These are phyloP conservation scores for Chrysosporium keratinophilum DNA, from an alignment of 2,329 filamentous ascomycete genomes.

Conservation along the genomic window DNA sequence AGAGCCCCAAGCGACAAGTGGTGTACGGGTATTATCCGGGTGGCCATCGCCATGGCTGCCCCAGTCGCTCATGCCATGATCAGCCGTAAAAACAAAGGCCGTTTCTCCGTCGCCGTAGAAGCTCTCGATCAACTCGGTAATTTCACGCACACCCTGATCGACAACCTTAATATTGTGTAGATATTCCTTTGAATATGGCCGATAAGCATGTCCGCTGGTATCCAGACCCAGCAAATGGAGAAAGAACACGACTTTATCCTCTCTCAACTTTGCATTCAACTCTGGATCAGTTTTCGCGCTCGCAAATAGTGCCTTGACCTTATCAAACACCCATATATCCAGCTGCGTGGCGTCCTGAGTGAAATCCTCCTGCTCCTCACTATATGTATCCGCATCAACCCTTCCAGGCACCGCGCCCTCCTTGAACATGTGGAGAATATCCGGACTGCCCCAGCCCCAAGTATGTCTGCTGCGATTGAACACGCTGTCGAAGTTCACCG, in stretches of 20 bases:
- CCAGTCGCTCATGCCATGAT: constrained; percentile 98
- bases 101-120: constrained; percentile 82
- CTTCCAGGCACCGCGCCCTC: constrained; percentile 78
- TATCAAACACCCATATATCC: constrained; percentile 93
- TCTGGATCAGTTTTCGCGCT: constrained; percentile 68
- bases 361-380: constrained; percentile 79
- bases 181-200: constrained; percentile 93
- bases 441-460: constrained; percentile 98
- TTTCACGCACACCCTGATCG: constrained; percentile 77
- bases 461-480: constrained; percentile 96
- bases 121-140: constrained; percentile 66
- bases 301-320: constrained; percentile 75
- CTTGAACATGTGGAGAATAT: constrained; percentile 96
- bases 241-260: constrained; percentile 91
- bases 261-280: constrained; percentile 58
- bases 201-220: constrained; percentile 73
- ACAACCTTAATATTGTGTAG: constrained; percentile 89
- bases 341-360: constrained; percentile 68
- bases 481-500: constrained; percentile 95
- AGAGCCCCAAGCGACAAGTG: constrained; percentile 85
- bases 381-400: constrained; percentile 79
- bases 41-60: constrained; percentile 98
- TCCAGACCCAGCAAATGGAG: constrained; percentile 86
- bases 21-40: constrained; percentile 91
- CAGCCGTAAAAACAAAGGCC: constrained; percentile 91